These are phyloP conservation scores for Kwoniella mangroviensis DNA, from an alignment of 768 basidiomycete genomes.

Conservation along the genomic window DNA sequence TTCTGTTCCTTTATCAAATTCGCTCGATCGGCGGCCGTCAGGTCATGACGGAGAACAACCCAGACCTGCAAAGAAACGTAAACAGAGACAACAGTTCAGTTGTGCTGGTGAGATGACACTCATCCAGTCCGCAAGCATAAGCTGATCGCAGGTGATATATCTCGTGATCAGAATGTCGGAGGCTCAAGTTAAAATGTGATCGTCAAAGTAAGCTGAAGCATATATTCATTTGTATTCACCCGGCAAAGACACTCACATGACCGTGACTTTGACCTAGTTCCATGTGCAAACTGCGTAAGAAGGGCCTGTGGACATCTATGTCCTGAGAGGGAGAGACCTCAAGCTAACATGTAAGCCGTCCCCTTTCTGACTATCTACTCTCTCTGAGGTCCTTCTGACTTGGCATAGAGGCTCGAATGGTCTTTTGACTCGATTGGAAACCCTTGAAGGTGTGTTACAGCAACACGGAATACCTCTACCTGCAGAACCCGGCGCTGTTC, in stretches of 20 bases:
- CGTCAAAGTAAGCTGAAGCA: constrained; percentile 3
- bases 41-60: too few species aligned
- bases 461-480: constrained; percentile 5
- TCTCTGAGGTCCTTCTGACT: too few species aligned
- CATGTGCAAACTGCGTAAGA: constrained; percentile 28
- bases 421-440: constrained; percentile 1
- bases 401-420: background rate
- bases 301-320: constrained; percentile 28
- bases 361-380: background rate
- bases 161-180: constrained; percentile 29
- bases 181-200: constrained; percentile 34
- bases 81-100: constrained; percentile 15
- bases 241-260: too few species aligned
- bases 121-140: background rate
- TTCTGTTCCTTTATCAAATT: too few species aligned
- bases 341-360: constrained; percentile 1
- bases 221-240: background rate
- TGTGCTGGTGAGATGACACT: constrained; percentile 9
- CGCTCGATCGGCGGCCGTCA: too few species aligned
- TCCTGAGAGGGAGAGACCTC: constrained; percentile 11
- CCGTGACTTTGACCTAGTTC: constrained; percentile 3
- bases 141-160: background rate
- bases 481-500: background rate
- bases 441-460: constrained; percentile 2
- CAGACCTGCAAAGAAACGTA: background rate